A percentile compares a stretch with the other conserved stretches of the same genome.
Evolutionary conservation across 2,329 filamentous ascomycete genomes (phyloP).

Genomic region (Exophiala alcalophila): DNA sequence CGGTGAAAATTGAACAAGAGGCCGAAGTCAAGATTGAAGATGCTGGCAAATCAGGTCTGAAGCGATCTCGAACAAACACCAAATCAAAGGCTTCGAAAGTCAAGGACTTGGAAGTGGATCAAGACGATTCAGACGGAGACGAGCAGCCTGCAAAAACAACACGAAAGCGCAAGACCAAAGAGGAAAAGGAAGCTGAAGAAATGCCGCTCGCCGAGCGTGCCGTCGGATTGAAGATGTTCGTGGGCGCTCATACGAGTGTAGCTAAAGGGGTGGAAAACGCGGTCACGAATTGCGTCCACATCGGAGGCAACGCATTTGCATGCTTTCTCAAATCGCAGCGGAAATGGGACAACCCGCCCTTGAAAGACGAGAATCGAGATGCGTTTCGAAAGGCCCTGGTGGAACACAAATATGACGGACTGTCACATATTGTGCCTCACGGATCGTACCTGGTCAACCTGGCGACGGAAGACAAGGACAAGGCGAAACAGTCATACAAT

Average conservation of each 20-base stretch:
- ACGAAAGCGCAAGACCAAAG: constrained; percentile 54
- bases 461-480: constrained; percentile 74
- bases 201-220: constrained; percentile 70
- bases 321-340: constrained; percentile 94
- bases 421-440: constrained; percentile 76
- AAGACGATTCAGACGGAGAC: constrained; percentile 4
- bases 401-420: constrained; percentile 67
- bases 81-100: constrained; percentile 1
- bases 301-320: constrained; percentile 87
- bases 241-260: constrained; percentile 88
- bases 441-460: constrained; percentile 97
- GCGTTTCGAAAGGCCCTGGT: constrained; percentile 68
- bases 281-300: constrained; percentile 70
- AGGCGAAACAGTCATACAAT: constrained; percentile 80
- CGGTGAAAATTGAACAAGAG: constrained; percentile 12
- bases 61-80: constrained; percentile 1
- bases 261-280: constrained; percentile 94
- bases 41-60: neutral
- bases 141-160: constrained; percentile 22
- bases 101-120: constrained; percentile 10
- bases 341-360: constrained; percentile 83
- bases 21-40: constrained; percentile 2
- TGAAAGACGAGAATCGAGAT: constrained; percentile 64
- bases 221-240: constrained; percentile 69
- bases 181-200: constrained; percentile 54